Base-by-base conservation (phyloP, 495 filamentous ascomycete species). In the Penicillium soppii region DNA sequence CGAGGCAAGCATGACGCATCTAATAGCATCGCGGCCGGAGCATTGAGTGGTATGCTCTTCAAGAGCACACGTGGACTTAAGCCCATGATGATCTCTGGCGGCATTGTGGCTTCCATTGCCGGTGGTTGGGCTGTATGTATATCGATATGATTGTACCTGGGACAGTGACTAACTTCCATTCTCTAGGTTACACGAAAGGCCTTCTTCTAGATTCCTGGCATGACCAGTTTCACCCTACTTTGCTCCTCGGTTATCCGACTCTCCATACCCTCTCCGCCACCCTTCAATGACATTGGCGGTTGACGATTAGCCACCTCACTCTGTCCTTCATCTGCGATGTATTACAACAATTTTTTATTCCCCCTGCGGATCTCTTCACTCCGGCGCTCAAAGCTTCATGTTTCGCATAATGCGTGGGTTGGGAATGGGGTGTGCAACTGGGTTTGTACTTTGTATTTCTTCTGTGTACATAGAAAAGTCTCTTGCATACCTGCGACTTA, bases 41-140 rank as follows among this genome's bases (percentile, higher is more conserved):
- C 76, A 4, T 60, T 98, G 51, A 94, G 90, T 61, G 94, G 94
- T 39, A 91, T 90, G 83, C 52, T 97, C 27, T 98, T 97, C 74
- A 97, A 96, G 82, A 92, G 91, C 61, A 97, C 95, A 13, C 82
- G 87, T 61, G 94, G 94, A 9, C 29, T 92, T 23, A 83, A 85
- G 75, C 90, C 91, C 20, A 96, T 97, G 91, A 73, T 90, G 79
- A 94, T 96, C 61, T 95, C 89, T 23, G 88, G 90, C 29, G 86
- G 86, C 53, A 83, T 98, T 43, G 91, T 97, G 51, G 94, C 86
- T 33, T 77, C 82, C 13, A 80, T 90, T 47, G 94, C 94, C 26
- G 92, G 90, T 48, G 80, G 70, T 43, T 98, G 94, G 94, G 83
- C 89, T 58, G 91, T 97, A 84, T 61, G 87, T 82, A 51, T 37